Conservation (phyloP, 805 yeast species). For the Metschnikowia hibisci region DNA sequence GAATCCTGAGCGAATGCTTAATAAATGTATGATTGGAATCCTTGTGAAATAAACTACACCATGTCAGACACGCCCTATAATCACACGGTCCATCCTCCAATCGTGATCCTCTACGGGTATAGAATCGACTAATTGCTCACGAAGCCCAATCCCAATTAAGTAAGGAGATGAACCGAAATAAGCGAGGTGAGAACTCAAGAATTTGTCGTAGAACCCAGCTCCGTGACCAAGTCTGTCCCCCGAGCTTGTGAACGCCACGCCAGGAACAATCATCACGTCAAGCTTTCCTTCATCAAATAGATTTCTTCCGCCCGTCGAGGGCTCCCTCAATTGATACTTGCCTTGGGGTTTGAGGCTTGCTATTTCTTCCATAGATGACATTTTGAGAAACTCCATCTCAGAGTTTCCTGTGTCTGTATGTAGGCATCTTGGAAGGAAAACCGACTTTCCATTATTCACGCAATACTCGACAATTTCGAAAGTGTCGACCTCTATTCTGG, state of each 20-base stretch:
- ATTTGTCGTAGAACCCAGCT: slow-evolving; percentile 85
- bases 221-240: slow-evolving; percentile 82
- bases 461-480: slow-evolving; percentile 47
- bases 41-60: slow-evolving; percentile 2
- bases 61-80: slow-evolving; percentile 29
- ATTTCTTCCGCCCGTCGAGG: slow-evolving; percentile 36
- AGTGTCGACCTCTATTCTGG: slow-evolving; percentile 65
- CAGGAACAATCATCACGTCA: slow-evolving; percentile 79
- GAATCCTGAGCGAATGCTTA: slow-evolving; percentile 76
- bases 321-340: slow-evolving; percentile 64
- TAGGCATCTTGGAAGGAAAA: slow-evolving; percentile 57
- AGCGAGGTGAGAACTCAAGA: slow-evolving; percentile 22
- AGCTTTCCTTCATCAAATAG: slow-evolving; percentile 31
- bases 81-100: slow-evolving; percentile 50
- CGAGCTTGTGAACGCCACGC: slow-evolving; percentile 64
- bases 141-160: slow-evolving; percentile 62
- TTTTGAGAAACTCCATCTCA: slow-evolving; percentile 54
- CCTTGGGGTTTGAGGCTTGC: slow-evolving; percentile 59
- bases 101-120: slow-evolving; percentile 66
- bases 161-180: slow-evolving; percentile 30
- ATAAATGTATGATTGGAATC: slow-evolving; percentile 72
- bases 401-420: slow-evolving; percentile 26
- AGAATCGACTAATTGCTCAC: slow-evolving; percentile 52
- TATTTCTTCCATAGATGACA: slow-evolving; percentile 43
- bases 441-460: slow-evolving; percentile 46